Evolutionary conservation across 139 green algal genomes (phyloP).

Genomic region (Picochlorum costavermella): DNA sequence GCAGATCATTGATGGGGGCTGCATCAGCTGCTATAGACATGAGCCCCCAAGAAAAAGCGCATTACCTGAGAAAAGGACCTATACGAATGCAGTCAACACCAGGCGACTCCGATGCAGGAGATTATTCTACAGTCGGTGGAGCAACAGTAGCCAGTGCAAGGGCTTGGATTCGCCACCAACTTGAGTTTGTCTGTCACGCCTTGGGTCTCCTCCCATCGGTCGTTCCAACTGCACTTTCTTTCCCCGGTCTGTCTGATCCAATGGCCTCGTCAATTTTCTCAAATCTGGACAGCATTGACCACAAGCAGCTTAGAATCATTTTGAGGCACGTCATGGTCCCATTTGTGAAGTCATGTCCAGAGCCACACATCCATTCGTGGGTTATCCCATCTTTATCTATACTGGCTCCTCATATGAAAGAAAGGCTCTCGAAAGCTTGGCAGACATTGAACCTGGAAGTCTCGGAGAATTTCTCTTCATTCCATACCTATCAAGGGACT

Average conservation of each 20-base stretch:
- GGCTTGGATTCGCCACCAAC: conserved; percentile 32
- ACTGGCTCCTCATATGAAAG: conserved; percentile 45
- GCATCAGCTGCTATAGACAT: conserved; percentile 37
- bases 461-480: too few relatives aligned
- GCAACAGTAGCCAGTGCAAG: conserved; percentile 24
- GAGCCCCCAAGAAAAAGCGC: conserved; percentile 52
- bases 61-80: conserved; percentile 36
- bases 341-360: conserved; percentile 17
- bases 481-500: neutral
- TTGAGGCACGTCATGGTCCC: conserved; percentile 51
- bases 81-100: neutral
- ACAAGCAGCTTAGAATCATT: conserved; percentile 50
- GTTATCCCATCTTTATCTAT: conserved; percentile 27
- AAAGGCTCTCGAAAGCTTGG: conserved; percentile 1
- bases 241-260: neutral
- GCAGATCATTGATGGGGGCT: conserved; percentile 20
- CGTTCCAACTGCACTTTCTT: conserved; percentile 12
- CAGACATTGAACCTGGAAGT: neutral
- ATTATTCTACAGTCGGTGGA: conserved; percentile 31
- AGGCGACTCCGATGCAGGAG: conserved; percentile 17
- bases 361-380: conserved; percentile 20
- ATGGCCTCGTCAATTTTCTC: conserved; percentile 8
- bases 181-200: conserved; percentile 38
- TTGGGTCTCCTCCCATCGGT: conserved; percentile 26
- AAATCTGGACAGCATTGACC: conserved; percentile 31